Conservation (phyloP, 169 alveolate genomes). For the Eimeria zaria region DNA sequence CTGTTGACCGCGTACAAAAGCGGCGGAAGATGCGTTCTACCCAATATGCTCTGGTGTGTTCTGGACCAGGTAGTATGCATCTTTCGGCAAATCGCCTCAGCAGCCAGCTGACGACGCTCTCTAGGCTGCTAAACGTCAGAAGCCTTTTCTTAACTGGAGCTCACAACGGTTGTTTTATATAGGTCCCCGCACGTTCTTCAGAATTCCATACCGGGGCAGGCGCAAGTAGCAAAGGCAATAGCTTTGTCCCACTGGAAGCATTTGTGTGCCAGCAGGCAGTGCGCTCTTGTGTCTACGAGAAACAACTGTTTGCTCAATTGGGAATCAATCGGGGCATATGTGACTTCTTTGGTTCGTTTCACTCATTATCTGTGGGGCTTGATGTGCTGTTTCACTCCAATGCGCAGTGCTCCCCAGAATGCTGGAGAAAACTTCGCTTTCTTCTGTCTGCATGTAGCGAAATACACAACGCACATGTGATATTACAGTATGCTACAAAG, state of each 20-base stretch:
- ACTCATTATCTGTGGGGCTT: neutral
- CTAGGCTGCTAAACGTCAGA: neutral
- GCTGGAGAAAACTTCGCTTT: neutral
- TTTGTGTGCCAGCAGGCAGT: neutral
- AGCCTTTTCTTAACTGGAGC: neutral
- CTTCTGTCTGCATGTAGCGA: neutral
- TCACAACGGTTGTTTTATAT: neutral
- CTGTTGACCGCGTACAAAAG: neutral
- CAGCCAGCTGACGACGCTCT: neutral
- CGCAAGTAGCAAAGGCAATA: neutral
- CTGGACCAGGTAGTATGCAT: neutral
- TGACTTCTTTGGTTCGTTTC: neutral
- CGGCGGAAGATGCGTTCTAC: neutral
- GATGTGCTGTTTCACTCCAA: neutral
- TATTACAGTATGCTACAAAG: too few relatives aligned
- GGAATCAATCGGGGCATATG: neutral
- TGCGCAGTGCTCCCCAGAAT: neutral
- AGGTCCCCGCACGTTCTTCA: neutral
- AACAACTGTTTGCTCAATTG: neutral
- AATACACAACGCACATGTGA: neutral
- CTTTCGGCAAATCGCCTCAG: neutral
- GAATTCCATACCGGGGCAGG: neutral
- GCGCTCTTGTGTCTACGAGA: neutral
- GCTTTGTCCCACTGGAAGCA: neutral
- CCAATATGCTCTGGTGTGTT: neutral